These are phyloP conservation scores for Umbelopsis sp. DNA, from an alignment of 371 early-diverging fungal genomes.

Conservation along the genomic window DNA sequence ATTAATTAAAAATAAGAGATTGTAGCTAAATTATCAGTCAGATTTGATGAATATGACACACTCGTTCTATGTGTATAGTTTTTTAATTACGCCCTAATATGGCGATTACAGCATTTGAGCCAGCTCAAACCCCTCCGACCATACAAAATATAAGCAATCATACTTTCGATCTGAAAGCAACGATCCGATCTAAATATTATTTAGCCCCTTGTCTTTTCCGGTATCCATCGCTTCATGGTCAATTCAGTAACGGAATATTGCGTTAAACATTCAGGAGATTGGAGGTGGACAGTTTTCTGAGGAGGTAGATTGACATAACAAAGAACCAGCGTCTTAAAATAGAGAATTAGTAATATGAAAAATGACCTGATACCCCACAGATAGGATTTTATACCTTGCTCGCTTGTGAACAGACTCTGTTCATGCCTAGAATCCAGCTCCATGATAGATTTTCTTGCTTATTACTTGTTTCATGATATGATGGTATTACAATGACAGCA, in stretches of 20 bases:
- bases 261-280: constrained; percentile 26
- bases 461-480: constrained; percentile 17
- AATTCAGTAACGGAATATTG: constrained; percentile 52
- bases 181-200: background rate
- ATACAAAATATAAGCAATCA: too few relatives aligned
- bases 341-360: background rate
- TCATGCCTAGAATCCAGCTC: constrained; percentile 60
- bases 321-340: constrained; percentile 51
- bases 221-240: constrained; percentile 60
- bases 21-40: too few relatives aligned
- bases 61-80: too few relatives aligned
- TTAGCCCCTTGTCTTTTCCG: constrained; percentile 58
- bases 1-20: too few relatives aligned
- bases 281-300: background rate
- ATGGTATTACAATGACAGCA: constrained; percentile 38
- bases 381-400: constrained; percentile 51
- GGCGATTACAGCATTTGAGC: too few relatives aligned
- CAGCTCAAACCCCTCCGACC: too few relatives aligned
- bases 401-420: constrained; percentile 66
- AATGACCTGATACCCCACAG: background rate
- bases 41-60: too few relatives aligned
- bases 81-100: too few relatives aligned
- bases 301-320: constrained; percentile 56
- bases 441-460: constrained; percentile 36
- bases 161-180: too few relatives aligned